These are phyloP conservation scores for Fagopyrum homotropicum DNA, from an alignment of 148 eudicot species.

Conservation along the genomic window DNA sequence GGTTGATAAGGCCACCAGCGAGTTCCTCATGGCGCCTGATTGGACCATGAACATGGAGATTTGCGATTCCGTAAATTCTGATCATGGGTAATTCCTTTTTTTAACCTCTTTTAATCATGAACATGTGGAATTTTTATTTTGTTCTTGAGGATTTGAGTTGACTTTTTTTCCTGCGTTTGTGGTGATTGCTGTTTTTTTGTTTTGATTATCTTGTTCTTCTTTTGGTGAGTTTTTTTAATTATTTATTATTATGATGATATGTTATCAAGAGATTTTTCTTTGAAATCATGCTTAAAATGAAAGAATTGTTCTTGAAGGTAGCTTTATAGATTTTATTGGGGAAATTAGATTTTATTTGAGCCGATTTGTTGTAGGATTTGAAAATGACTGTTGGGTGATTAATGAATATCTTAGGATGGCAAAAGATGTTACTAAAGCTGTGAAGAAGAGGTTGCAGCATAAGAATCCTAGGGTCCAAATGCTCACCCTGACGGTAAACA, in stretches of 20 bases:
- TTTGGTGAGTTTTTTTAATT: neutral
- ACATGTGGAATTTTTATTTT: neutral
- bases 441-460: conserved; percentile 84
- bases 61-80: conserved; percentile 71
- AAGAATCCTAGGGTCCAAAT: conserved; percentile 86
- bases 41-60: conserved; percentile 90
- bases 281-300: neutral
- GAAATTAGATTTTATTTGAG: neutral
- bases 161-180: neutral
- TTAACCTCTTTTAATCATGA: neutral
- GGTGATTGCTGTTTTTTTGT: conserved; percentile 3
- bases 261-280: neutral
- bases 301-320: neutral
- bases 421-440: conserved; percentile 75
- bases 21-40: conserved; percentile 77
- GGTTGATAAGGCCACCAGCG: conserved; percentile 93
- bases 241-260: neutral
- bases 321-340: neutral
- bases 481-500: conserved; percentile 81
- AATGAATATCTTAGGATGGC: conserved; percentile 45
- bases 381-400: neutral
- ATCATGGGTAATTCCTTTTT: conserved; percentile 42
- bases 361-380: neutral
- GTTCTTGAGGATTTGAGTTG: conserved; percentile 22
- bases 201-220: neutral